Conservation (phyloP, 306 rosid genomes). For the Prunus kanzakura region DNA sequence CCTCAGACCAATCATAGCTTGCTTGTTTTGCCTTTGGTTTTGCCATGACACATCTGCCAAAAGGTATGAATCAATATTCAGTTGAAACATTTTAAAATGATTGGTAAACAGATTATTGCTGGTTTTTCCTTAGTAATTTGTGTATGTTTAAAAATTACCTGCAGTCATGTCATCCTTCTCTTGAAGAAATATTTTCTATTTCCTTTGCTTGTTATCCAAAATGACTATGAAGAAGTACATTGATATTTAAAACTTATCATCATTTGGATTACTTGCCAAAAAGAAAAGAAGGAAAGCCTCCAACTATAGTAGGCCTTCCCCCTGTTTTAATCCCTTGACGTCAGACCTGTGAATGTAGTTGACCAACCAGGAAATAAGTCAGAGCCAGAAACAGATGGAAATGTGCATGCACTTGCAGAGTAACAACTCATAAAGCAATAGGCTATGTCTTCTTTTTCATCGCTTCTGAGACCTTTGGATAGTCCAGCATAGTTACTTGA, state of each 20-base stretch:
- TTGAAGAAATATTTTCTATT: not conserved
- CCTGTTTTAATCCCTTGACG: not conserved
- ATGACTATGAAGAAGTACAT: not conserved
- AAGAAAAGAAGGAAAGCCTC: not conserved
- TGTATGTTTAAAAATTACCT: not conserved
- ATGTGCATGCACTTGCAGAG: not conserved
- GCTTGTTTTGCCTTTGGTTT: too few species aligned
- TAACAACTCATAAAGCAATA: not conserved
- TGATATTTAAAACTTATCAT: not conserved
- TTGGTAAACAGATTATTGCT: too few species aligned
- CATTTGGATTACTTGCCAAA: not conserved
- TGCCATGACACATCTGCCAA: too few species aligned
- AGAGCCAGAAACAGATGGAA: not conserved
- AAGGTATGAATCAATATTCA: too few species aligned
- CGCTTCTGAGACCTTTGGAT: not conserved
- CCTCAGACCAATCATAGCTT: too few species aligned
- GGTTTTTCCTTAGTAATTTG: not conserved
- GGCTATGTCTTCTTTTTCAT: not conserved
- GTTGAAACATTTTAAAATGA: too few species aligned
- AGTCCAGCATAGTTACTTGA: not conserved
- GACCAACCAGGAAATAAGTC: not conserved
- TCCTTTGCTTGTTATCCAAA: too few species aligned
- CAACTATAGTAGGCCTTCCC: not conserved
- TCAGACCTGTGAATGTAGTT: not conserved
- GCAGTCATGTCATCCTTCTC: not conserved